phyloP scores from a whole-genome alignment of 192 early-diverging fungal species.

The Entrophospora sp. region DNA sequence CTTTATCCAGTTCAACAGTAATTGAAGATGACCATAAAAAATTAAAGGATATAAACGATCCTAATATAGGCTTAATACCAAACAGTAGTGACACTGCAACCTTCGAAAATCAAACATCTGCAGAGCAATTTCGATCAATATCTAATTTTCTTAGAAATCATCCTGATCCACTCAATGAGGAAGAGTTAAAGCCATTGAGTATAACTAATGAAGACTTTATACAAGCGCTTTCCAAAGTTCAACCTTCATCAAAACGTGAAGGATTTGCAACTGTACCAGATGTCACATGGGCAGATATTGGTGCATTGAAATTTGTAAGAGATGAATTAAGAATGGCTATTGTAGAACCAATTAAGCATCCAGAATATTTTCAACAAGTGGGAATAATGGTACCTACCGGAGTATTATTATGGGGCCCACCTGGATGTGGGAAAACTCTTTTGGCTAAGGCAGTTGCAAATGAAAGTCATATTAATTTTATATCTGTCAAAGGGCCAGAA shows the following conservation, averaged over 20 bases:
- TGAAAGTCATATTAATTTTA: conserved; percentile 96
- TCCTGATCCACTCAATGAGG: conserved; percentile 64
- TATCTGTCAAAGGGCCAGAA: conserved; percentile 97
- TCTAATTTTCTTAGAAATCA: conserved; percentile 62
- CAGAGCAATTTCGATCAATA: conserved; percentile 55
- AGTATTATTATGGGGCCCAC: conserved; percentile 94
- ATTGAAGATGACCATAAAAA: too few species aligned
- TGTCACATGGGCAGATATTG: conserved; percentile 94
- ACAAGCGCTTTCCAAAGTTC: conserved; percentile 78
- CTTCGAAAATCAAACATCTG: conserved; percentile 27
- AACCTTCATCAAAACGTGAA: conserved; percentile 95
- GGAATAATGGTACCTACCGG: conserved; percentile 89
- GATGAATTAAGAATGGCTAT: conserved; percentile 93
- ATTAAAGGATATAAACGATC: too few species aligned
- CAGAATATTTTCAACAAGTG: conserved; percentile 76
- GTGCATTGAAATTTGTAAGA: conserved; percentile 74
- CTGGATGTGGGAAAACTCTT: conserved; percentile 97
- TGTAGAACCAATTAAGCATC: conserved; percentile 90
- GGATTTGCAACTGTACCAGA: conserved; percentile 97
- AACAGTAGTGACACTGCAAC: conserved; percentile 23
- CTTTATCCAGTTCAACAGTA: too few species aligned
- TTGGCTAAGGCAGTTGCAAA: conserved; percentile 97
- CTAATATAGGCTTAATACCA: too few species aligned
- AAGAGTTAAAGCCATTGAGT: conserved; percentile 72
- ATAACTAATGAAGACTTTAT: conserved; percentile 84